Evolutionary conservation across 202 grass and related monocot species (phyloP).

Genomic region (Carex sylvatica): DNA sequence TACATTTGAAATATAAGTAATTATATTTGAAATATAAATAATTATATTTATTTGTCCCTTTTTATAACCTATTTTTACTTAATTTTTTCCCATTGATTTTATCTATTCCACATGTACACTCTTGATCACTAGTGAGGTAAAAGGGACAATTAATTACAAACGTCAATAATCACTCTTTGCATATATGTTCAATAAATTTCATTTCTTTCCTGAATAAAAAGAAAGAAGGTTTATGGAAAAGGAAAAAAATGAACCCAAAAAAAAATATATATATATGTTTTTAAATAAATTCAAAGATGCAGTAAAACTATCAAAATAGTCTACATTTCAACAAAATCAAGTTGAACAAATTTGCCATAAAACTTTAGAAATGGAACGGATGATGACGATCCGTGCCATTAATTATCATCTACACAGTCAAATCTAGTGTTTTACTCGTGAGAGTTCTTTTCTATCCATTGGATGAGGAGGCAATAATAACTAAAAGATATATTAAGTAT

Average conservation of each 20-base stretch:
- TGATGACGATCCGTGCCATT: not conserved
- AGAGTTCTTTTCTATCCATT: not conserved
- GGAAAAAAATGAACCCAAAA: not conserved
- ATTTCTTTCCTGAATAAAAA: not conserved
- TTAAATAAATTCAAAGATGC: not conserved
- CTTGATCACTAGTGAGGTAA: not conserved
- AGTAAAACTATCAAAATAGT: not conserved
- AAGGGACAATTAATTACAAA: conserved; percentile 10
- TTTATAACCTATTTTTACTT: too few species aligned
- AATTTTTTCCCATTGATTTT: not conserved
- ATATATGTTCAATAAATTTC: not conserved
- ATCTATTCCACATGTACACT: not conserved
- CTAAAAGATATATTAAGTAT: not conserved
- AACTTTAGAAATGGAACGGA: not conserved
- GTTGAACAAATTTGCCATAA: not conserved
- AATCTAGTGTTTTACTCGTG: not conserved
- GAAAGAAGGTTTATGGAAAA: not conserved
- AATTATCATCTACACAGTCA: not conserved
- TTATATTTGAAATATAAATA: too few species aligned
- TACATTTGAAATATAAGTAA: too few species aligned
- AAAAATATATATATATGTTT: too few species aligned
- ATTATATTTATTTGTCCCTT: too few species aligned
- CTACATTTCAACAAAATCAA: not conserved
- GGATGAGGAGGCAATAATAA: not conserved
- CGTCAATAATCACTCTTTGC: not conserved